Evolutionary conservation across 2,329 filamentous ascomycete genomes (phyloP), one percentile per base, ranked within the genome.

Genomic region (Colletotrichum shisoi): DNA sequence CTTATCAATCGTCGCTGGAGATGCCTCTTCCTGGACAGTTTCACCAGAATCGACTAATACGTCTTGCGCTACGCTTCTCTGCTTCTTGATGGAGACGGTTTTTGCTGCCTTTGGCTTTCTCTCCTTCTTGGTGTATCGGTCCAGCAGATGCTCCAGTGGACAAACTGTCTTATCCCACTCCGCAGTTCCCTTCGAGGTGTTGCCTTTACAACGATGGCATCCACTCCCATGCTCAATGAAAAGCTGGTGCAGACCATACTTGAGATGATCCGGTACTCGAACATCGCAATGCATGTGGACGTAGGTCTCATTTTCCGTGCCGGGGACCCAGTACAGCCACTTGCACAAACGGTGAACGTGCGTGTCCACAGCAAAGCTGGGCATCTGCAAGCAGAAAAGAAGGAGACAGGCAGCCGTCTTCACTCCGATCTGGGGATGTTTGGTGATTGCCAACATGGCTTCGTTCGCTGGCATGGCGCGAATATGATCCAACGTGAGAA

Each of bases 351-450:
- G 80, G 71, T 80, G 79, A 44, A 87, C 84, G 70, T 87, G 85
- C 0, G 85, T 87, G 71, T 87, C 85, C 1, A 87, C 84, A 0
- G 85, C 84, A 71, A 87, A 87, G 71, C 83, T 83, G 3, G 83
- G 82, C 34, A 79, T 75, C 66, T 80, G 80, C 57, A 87, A 76
- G 71, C 83, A 85, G 72, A 87, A 87, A 12, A 87, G 77, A n/a
- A 84, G 75, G 15, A 86, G 83, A 60, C 85, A 87, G 17, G 84
- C 81, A 3, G 85, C 80, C 6, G 84, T 87, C 75, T 87, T 88
- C 63, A 86, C 80, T 1, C 85, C 85, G 51, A 88, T 82, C 0
- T 85, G 84, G 4, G 81, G 82, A 58, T 83, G 83, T 49, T 77
- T 79, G 42, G 80, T 79, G 67, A 88, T 77, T 71, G 84, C 81